Evolutionary conservation across 1,139 yeast species (phyloP), one percentile per base, ranked within the genome.

Genomic region (Schizosaccharomyces versatilis): DNA sequence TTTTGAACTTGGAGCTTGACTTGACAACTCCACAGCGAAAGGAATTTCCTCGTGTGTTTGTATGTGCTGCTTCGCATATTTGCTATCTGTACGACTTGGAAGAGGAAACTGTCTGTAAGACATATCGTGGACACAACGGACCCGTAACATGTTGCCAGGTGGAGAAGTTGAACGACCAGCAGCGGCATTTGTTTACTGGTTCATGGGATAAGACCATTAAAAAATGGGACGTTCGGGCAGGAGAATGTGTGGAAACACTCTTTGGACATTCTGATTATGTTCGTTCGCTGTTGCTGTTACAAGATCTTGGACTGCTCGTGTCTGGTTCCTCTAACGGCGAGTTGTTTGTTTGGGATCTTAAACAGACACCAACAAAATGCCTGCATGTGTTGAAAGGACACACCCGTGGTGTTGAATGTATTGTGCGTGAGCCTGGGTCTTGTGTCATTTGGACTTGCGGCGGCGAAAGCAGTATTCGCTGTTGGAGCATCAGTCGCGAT

Each of bases 261-360:
- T 85, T 84, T 66, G 97, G 97, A 3, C 99, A 93, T 66, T 84
- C 80, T 62, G 94, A 84, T 61, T 97, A 98, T 1, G 82, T 93
- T 38, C 90, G 98, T 98, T 97, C 90, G 65, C 96, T 90, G 15
- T 32, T 44, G 49, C 14, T 44, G 2, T 32, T 44, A 3, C 38
- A 44, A 14, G 49, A 44, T 10, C 38, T 19, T 32, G 49, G 49
- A 17, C 32, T 44, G 6, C 49, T 44, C 7, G 14, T 44, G 7
- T 44, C 49, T 10, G 49, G 49, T 3, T 44, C 49, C 1, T 14
- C 32, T 7, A 36, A 44, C 32, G 38, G 38, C 1, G 14, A 32
- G 14, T 32, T 44, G 8, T 14, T 12, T 6, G 38, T 44, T 3
- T 44, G 49, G 49, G 49, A 44, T 32, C 14, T 24, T 8, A 8